Percentiles rank a stretch among this genome's conserved stretches.
These are phyloP conservation scores for Cyberlindnera bimundalis DNA, from an alignment of 805 yeast species.

Conservation along the genomic window DNA sequence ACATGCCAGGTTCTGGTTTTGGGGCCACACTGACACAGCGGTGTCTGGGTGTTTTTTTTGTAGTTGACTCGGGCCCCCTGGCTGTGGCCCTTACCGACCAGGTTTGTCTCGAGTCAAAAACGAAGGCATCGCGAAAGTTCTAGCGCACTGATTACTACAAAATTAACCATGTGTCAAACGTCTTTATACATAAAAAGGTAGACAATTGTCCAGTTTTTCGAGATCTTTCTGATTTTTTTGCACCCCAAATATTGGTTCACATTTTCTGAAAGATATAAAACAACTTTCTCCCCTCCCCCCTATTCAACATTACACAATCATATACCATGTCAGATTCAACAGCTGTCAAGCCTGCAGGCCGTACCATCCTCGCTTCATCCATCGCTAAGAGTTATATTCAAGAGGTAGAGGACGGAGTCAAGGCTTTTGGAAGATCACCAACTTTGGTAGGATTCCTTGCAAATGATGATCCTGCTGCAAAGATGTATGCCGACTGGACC, in stretches of 20 bases:
- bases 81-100: neutral
- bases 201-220: neutral
- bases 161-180: slow-evolving; percentile 12
- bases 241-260: too few species aligned
- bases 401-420: slow-evolving; percentile 63
- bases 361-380: slow-evolving; percentile 81
- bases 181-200: neutral
- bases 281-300: too few species aligned
- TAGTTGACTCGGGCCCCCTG: neutral
- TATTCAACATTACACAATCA: too few species aligned
- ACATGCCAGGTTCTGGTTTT: too few species aligned
- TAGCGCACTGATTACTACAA: slow-evolving; percentile 12
- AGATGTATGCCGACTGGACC: slow-evolving; percentile 95
- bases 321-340: slow-evolving; percentile 23
- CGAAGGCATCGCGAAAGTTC: slow-evolving; percentile 6
- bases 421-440: slow-evolving; percentile 55
- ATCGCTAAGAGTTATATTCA: slow-evolving; percentile 79
- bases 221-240: neutral
- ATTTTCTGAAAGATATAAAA: too few species aligned
- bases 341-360: slow-evolving; percentile 45
- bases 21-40: too few species aligned
- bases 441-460: slow-evolving; percentile 88
- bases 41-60: too few species aligned
- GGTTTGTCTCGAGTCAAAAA: slow-evolving; percentile 2
- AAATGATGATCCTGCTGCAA: slow-evolving; percentile 91